These are phyloP conservation scores for Discostella stelligera DNA, from an alignment of 352 stramenopile species.

Conservation along the genomic window DNA sequence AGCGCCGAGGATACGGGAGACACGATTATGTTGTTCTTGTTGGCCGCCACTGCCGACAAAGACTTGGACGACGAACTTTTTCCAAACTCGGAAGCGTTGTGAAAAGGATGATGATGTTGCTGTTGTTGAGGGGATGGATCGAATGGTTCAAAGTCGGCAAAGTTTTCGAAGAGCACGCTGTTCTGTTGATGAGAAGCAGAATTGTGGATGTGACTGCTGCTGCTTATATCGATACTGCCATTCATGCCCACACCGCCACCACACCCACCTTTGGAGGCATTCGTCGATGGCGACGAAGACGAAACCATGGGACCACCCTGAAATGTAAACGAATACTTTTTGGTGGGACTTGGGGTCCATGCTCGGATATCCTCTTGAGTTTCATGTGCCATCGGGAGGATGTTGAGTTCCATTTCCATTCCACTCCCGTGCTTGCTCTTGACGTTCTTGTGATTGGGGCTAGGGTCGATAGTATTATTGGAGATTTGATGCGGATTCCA, in stretches of 20 bases:
- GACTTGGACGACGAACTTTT: conserved; percentile 27
- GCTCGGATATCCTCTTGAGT: conserved; percentile 56
- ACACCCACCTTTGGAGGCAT: conserved; percentile 10
- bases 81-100: background rate
- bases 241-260: background rate
- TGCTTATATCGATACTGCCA: background rate
- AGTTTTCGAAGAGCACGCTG: conserved; percentile 56
- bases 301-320: conserved; percentile 9
- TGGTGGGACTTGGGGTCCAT: conserved; percentile 52
- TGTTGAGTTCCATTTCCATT: background rate
- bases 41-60: conserved; percentile 17
- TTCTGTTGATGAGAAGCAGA: background rate
- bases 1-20: conserved; percentile 42
- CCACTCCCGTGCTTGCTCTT: background rate
- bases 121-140: conserved; percentile 10
- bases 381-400: conserved; percentile 36
- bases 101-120: background rate
- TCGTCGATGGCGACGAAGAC: conserved; percentile 2
- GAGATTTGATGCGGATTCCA: background rate
- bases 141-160: conserved; percentile 67
- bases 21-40: background rate
- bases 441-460: background rate
- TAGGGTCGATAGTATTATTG: background rate
- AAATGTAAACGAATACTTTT: conserved; percentile 41
- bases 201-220: no score